Conservation (phyloP, 1,284 basidiomycete species). For the Heterobasidion occidentale region DNA sequence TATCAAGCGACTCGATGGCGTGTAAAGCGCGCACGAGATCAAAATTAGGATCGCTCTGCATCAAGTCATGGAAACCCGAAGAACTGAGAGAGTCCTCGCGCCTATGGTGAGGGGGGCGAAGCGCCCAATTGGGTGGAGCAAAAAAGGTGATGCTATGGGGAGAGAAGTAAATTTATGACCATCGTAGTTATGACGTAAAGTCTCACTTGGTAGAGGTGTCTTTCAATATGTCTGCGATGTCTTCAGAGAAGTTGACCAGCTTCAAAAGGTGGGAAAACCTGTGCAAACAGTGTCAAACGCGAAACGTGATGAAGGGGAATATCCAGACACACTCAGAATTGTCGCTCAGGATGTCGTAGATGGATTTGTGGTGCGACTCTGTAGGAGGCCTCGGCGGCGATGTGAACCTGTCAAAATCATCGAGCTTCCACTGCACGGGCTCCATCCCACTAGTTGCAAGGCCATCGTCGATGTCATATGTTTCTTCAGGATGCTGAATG, state of each 20-base stretch:
- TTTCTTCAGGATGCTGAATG: neutral
- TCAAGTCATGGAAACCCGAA: neutral
- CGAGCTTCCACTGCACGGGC: neutral
- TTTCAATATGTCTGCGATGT: neutral
- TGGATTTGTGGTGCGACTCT: neutral
- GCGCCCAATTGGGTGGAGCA: neutral
- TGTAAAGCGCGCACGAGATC: neutral
- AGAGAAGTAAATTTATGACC: neutral
- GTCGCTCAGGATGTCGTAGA: neutral
- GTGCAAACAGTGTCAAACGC: neutral
- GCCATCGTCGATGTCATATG: neutral
- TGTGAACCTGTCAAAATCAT: neutral
- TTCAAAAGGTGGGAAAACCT: neutral
- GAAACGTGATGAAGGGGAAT: neutral
- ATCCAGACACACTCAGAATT: neutral
- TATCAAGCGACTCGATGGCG: neutral
- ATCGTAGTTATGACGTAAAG: neutral
- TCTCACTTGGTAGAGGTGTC: neutral
- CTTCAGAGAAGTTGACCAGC: neutral
- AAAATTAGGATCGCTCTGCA: neutral
- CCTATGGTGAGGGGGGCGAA: neutral
- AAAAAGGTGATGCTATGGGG: neutral
- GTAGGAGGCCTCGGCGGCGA: neutral
- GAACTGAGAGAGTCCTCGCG: neutral
- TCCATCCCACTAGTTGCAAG: neutral